Evolutionary conservation across 2,329 filamentous ascomycete genomes (phyloP), one percentile per base, ranked within the genome.

Genomic region (Cladosporium sp.): DNA sequence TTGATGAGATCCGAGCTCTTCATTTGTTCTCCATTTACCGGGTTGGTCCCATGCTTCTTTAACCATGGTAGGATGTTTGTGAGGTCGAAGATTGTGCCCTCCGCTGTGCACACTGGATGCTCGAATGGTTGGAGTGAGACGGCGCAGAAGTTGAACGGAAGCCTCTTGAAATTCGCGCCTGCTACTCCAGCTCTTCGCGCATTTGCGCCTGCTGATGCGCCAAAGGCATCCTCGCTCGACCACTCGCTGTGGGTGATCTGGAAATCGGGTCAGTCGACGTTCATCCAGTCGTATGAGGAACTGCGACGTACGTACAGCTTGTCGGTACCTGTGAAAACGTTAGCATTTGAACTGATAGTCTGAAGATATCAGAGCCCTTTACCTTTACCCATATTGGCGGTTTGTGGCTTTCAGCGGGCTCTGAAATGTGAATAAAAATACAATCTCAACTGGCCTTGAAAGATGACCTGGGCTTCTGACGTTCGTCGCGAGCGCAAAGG

Each of bases 141-240:
- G 55, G 93, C 89, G 80, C 93, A 99, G 73, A 93, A 97, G 77
- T 96, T 97, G 80, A 95, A 99, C 24, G 95, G 93, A 1, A 99
- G 80, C 40, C 89, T 86, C 64, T 86, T 89, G 75, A 97, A 97
- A 32, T 80, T 80, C 42, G 82, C 79, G 2, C 74, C 71, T 42
- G 70, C 70, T 18, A 69, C 78, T 68, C 69, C 74, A 57, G 63
- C 77, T 70, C 72, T 84, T 67, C 66, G 79, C 68, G 76, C 73
- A 44, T 84, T 84, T 51, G 86, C 81, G 60, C 83, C 83, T 50
- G 85, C 85, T 66, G 84, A 91, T 59, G 90, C 89, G 27, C 88
- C 87, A 71, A 88, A 96, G 53, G 89, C 84, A 70, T 96, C 91
- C 42, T 86, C 83, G 5, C 90, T 96, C 7, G 89, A 85, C 93